Base-by-base conservation (phyloP, 1,284 basidiomycete species). In the Ustilago esculenta region DNA sequence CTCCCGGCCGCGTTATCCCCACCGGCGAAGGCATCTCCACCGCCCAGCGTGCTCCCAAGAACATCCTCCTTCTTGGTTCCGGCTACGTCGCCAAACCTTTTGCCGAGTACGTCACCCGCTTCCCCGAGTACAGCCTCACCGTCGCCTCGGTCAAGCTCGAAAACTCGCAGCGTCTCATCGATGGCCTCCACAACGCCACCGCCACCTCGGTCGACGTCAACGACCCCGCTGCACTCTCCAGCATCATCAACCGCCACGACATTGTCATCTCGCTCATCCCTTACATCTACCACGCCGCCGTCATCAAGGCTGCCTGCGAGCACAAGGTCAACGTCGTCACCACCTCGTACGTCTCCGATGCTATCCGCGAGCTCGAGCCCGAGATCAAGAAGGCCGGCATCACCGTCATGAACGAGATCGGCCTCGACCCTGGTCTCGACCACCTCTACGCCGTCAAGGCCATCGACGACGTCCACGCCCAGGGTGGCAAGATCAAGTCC, bases 401-500 rank as follows among this genome's bases (percentile, higher is more conserved):
- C 80, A 87, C 94, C 51, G 92, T 97, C 67, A 87, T 98, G 87
- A 99, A 99, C 85, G 95, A 99, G 86, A 94, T 99, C 76, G 95
- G 95, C 67, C 87, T 98, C 27, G 94, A 97, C 83, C 93, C 94
- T 40, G 93, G 94, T n/a, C 91, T 97, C 67, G 94, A 98, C 83
- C 94, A 96, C 78, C 84, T 98, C 58, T 98, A 95, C 84, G 95
- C 96, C 35, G 87, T 99, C 85, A 98, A 98, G 88, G 94, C 90
- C 40, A 94, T 98, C 75, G 88, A 89, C 72, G 93, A 97, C 81
- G 91, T 98, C 14, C 94, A 98, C 83, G 89, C 87, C 51, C 91
- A 91, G 80, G 94, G 95, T 43, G 96, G 95, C 29, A 65, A 81
- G 90, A 87, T 98, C 85, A 95, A 92, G 84, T 86, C 91, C 78